These are phyloP conservation scores for Boletus patriciae DNA, from an alignment of 768 basidiomycete species.

Conservation along the genomic window DNA sequence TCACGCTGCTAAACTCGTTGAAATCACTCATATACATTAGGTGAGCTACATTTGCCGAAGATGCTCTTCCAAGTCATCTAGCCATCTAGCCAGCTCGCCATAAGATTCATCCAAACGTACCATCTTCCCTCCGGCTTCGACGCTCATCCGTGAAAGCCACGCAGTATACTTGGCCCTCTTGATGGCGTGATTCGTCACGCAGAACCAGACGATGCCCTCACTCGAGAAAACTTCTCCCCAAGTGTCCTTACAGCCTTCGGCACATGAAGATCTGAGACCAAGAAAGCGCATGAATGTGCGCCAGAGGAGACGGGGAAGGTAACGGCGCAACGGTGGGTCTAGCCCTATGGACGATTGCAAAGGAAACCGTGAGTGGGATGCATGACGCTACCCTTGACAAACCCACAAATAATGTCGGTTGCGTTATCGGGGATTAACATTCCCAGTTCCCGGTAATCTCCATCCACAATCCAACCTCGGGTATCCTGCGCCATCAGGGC, in stretches of 20 bases:
- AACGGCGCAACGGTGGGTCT: slow-evolving; percentile 60
- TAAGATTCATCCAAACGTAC: slow-evolving; percentile 54
- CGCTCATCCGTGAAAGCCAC: slow-evolving; percentile 16
- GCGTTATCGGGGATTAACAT: slow-evolving; percentile 37
- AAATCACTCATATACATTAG: neutral
- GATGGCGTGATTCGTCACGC: slow-evolving; percentile 41
- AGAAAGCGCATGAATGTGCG: slow-evolving; percentile 52
- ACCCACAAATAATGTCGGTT: slow-evolving; percentile 57
- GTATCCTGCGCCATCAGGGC: slow-evolving; percentile 30
- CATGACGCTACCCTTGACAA: neutral
- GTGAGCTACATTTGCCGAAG: slow-evolving; percentile 8
- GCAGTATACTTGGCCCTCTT: slow-evolving; percentile 15
- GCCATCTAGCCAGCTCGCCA: slow-evolving; percentile 43
- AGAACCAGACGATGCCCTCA: slow-evolving; percentile 51
- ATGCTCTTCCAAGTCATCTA: slow-evolving; percentile 12
- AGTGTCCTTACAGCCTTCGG: slow-evolving; percentile 49
- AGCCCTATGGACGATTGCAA: slow-evolving; percentile 47
- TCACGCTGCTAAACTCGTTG: neutral
- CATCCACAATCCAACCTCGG: slow-evolving; percentile 56
- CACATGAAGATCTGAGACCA: slow-evolving; percentile 40
- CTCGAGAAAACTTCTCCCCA: slow-evolving; percentile 45
- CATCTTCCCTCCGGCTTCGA: slow-evolving; percentile 42
- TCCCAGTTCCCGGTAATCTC: slow-evolving; percentile 40
- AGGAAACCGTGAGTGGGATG: neutral
- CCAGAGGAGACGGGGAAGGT: slow-evolving; percentile 57